These are phyloP conservation scores for Penicillium herquei DNA, from an alignment of 495 filamentous ascomycete genomes.

Conservation along the genomic window DNA sequence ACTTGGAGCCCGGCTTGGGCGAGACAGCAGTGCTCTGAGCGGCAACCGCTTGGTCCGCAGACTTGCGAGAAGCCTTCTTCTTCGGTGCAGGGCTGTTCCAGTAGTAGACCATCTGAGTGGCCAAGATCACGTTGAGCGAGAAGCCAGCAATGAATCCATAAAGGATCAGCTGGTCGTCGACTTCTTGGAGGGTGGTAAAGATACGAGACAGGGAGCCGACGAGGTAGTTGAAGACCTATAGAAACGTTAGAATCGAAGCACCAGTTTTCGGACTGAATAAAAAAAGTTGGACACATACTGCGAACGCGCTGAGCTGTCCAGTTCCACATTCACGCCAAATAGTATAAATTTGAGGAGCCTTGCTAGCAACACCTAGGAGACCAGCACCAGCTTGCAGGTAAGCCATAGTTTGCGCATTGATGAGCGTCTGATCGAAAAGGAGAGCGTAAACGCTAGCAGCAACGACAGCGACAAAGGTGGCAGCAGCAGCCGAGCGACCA, in stretches of 20 bases:
- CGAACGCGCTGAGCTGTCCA: slow-evolving; percentile 93
- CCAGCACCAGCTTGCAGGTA: slow-evolving; percentile 86
- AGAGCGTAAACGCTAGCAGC: slow-evolving; percentile 64
- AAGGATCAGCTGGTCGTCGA: slow-evolving; percentile 90
- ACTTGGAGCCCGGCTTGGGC: slow-evolving; percentile 32
- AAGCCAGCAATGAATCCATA: slow-evolving; percentile 91
- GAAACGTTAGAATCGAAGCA: not conserved
- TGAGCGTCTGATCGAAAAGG: slow-evolving; percentile 62
- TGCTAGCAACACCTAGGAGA: slow-evolving; percentile 77
- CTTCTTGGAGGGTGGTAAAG: slow-evolving; percentile 95
- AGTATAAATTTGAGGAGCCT: slow-evolving; percentile 85
- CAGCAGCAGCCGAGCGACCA: slow-evolving; percentile 62
- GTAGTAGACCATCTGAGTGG: slow-evolving; percentile 91
- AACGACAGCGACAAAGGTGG: slow-evolving; percentile 70
- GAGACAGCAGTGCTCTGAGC: slow-evolving; percentile 38
- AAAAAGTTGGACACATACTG: slow-evolving; percentile 53
- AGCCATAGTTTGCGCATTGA: slow-evolving; percentile 66
- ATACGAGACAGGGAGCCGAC: slow-evolving; percentile 86
- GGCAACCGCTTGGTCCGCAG: slow-evolving; percentile 28
- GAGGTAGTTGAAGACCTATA: slow-evolving; percentile 96
- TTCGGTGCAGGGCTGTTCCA: slow-evolving; percentile 70
- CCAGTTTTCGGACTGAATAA: slow-evolving; percentile 5
- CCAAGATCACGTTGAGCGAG: slow-evolving; percentile 79
- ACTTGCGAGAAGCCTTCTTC: slow-evolving; percentile 42
- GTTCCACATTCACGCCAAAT: slow-evolving; percentile 84